Conservation (phyloP, 495 filamentous ascomycete genomes). For the Parathielavia hyrcaniae region DNA sequence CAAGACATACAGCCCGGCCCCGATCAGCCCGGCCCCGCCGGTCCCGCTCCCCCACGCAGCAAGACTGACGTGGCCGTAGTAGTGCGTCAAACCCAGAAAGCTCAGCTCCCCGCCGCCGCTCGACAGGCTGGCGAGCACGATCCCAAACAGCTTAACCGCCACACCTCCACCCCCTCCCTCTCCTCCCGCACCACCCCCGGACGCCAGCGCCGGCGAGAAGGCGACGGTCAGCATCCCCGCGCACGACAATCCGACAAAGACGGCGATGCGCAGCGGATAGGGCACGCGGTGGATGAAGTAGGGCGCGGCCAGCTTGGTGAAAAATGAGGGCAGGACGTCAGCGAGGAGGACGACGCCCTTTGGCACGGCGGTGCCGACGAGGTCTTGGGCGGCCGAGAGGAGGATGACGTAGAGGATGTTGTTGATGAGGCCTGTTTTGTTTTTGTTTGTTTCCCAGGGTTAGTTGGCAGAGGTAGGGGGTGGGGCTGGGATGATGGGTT, state of each 20-base stretch:
- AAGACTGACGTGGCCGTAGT: constrained; percentile 82
- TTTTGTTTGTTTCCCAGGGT: not conserved
- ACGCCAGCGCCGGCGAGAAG: constrained; percentile 58
- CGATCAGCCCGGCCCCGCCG: constrained; percentile 80
- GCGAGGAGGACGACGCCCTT: constrained; percentile 90
- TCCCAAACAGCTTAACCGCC: constrained; percentile 67
- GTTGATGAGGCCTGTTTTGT: constrained; percentile 73
- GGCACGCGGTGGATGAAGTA: constrained; percentile 88
- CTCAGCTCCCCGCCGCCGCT: constrained; percentile 82
- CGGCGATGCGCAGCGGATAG: constrained; percentile 65
- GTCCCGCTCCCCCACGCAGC: constrained; percentile 93
- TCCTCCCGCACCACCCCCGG: too few relatives aligned
- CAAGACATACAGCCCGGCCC: constrained; percentile 79
- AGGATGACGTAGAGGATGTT: constrained; percentile 98
- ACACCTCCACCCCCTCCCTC: constrained; percentile 56
- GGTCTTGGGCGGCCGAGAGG: constrained; percentile 89
- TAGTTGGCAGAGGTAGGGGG: not conserved
- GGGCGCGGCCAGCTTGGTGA: constrained; percentile 79
- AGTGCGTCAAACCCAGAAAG: constrained; percentile 87
- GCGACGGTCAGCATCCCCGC: constrained; percentile 86
- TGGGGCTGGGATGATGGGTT: not conserved
- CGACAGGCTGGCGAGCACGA: constrained; percentile 76
- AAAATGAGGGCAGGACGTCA: constrained; percentile 82
- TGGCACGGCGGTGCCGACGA: constrained; percentile 75
- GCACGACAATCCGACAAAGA: constrained; percentile 65